phyloP scores from a whole-genome alignment of 208 protist species.

The Trypanosomatidae sp. region DNA sequence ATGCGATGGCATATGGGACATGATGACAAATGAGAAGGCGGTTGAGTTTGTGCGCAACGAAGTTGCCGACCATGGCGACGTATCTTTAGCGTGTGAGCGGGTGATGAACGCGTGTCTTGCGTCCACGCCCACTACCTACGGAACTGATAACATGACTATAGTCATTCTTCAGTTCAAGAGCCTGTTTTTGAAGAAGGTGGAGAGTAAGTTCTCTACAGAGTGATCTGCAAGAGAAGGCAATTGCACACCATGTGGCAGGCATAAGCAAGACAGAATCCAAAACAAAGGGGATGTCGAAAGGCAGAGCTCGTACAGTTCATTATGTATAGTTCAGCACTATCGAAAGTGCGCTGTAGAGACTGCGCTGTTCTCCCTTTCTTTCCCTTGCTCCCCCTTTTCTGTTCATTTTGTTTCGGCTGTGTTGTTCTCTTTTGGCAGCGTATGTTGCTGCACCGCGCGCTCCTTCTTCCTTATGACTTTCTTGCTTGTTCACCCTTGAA shows the following conservation, averaged over 20 bases:
- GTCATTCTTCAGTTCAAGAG: constrained; percentile 92
- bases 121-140: constrained; percentile 57
- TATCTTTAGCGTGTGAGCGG: constrained; percentile 85
- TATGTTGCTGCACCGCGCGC: constrained; percentile 1
- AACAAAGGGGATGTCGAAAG: neutral
- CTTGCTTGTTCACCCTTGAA: constrained; percentile 7
- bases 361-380: neutral
- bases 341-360: neutral
- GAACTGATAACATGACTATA: constrained; percentile 93
- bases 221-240: constrained; percentile 3
- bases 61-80: constrained; percentile 78
- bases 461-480: constrained; percentile 16
- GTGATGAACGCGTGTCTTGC: constrained; percentile 85
- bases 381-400: neutral
- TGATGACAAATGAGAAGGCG: constrained; percentile 88
- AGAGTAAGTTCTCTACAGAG: constrained; percentile 37
- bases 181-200: constrained; percentile 79
- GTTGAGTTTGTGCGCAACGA: constrained; percentile 90
- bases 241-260: neutral
- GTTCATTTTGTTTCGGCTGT: neutral
- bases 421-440: constrained; percentile 1
- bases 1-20: constrained; percentile 94
- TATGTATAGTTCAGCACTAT: constrained; percentile 3
- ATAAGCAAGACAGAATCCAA: constrained; percentile 1
- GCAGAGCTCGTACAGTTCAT: neutral